Evolutionary conservation across 2,329 filamentous ascomycete genomes (phyloP).

Genomic region (Venturia nashicola): DNA sequence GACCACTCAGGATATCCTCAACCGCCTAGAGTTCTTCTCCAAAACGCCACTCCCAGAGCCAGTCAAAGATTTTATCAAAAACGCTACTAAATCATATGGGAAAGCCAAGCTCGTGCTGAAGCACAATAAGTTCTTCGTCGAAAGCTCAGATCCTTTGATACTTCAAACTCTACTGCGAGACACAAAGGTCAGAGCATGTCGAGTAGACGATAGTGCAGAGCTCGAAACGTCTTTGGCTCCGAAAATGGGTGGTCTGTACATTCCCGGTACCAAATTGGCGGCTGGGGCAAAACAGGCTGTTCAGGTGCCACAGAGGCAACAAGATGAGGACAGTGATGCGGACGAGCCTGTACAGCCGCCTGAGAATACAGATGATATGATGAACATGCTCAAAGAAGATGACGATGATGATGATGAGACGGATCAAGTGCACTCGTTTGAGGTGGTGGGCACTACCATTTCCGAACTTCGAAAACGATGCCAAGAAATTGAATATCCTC

Average conservation of each 20-base stretch:
- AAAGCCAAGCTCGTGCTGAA: slow-evolving; percentile 93
- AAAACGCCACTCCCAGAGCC: slow-evolving; percentile 79
- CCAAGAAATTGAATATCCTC: slow-evolving; percentile 71
- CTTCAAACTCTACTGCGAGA: slow-evolving; percentile 81
- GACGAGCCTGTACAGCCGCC: slow-evolving; percentile 9
- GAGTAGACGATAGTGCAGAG: slow-evolving; percentile 59
- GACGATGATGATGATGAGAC: slow-evolving; percentile 78
- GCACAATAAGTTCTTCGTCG: slow-evolving; percentile 87
- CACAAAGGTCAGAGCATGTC: slow-evolving; percentile 63
- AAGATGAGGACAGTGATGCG: slow-evolving; percentile 41
- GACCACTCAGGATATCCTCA: slow-evolving; percentile 78
- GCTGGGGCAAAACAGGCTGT: slow-evolving; percentile 70
- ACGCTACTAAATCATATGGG: slow-evolving; percentile 80
- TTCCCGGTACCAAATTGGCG: slow-evolving; percentile 88
- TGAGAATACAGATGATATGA: slow-evolving; percentile 38
- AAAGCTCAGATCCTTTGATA: slow-evolving; percentile 78
- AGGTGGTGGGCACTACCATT: slow-evolving; percentile 72
- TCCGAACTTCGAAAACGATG: slow-evolving; percentile 85
- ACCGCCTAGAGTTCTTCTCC: slow-evolving; percentile 73
- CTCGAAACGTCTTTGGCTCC: slow-evolving; percentile 74
- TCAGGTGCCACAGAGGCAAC: slow-evolving; percentile 28
- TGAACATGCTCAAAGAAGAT: slow-evolving; percentile 56
- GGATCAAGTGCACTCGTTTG: slow-evolving; percentile 84
- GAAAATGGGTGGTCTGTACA: slow-evolving; percentile 77
- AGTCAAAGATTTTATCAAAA: slow-evolving; percentile 67